Evolutionary conservation across 2,329 filamentous ascomycete genomes (phyloP).

Genomic region (Mycogone perniciosa): DNA sequence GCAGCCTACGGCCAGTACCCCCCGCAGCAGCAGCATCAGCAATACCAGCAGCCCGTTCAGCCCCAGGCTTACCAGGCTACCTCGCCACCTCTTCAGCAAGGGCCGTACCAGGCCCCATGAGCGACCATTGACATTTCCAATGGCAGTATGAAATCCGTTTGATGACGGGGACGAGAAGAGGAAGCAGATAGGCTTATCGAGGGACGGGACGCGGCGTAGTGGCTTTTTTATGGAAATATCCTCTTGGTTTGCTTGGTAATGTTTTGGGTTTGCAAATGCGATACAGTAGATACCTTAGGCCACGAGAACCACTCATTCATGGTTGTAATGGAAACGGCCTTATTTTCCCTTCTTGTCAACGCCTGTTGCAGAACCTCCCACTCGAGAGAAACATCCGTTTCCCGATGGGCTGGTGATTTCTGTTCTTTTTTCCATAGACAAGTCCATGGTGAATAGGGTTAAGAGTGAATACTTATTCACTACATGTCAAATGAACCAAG

Average conservation of each 20-base stretch:
- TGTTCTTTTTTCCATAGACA: neutral
- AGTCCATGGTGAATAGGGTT: neutral
- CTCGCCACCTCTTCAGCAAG: conserved; percentile 4
- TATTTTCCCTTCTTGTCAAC: neutral
- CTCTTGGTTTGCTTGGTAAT: neutral
- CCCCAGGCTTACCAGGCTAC: conserved; percentile 1
- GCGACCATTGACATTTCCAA: neutral
- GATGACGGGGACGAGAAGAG: neutral
- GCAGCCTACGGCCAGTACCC: conserved; percentile 18
- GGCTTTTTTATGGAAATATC: conserved; percentile 8
- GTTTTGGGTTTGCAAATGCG: conserved; percentile 4
- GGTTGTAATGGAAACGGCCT: neutral
- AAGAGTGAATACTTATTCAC: neutral
- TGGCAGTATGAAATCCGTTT: neutral
- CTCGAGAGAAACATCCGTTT: neutral
- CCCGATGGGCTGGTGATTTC: neutral
- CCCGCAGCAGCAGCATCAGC: conserved; percentile 20
- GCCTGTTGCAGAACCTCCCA: too few species aligned
- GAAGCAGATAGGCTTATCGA: neutral
- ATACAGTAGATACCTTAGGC: conserved; percentile 2
- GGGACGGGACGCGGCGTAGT: conserved; percentile 3
- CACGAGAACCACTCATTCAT: neutral
- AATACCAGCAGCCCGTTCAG: conserved; percentile 17
- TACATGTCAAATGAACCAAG: neutral
- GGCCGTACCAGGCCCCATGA: conserved; percentile 5